Conservation (phyloP, 2,329 filamentous ascomycete species). For the Paecilomyces variotii region DNA sequence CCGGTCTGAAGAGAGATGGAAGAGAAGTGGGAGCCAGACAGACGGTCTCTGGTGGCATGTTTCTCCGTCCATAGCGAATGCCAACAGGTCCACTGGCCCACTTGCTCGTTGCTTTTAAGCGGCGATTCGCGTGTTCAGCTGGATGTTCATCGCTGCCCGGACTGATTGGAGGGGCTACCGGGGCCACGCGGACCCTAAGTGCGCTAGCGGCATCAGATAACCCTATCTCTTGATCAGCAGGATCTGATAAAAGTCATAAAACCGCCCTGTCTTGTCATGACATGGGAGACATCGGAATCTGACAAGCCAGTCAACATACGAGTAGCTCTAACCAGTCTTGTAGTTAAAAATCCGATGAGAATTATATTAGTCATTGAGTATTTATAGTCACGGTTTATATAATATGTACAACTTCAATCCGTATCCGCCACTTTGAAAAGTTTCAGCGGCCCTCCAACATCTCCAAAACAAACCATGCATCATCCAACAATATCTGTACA, state of each 20-base stretch:
- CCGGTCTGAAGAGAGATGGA: neutral
- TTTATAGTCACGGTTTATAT: neutral
- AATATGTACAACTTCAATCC: neutral
- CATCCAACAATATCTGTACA: neutral
- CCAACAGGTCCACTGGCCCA: neutral
- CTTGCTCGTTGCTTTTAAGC: neutral
- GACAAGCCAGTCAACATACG: neutral
- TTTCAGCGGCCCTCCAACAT: neutral
- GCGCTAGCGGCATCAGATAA: conserved; percentile 6
- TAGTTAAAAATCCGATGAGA: no score
- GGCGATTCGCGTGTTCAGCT: neutral
- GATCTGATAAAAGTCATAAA: neutral
- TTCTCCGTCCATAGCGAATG: neutral
- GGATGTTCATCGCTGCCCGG: neutral
- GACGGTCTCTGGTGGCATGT: neutral
- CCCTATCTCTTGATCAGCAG: neutral
- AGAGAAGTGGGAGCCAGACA: neutral
- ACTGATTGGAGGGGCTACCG: neutral
- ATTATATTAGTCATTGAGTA: neutral
- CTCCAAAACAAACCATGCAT: neutral
- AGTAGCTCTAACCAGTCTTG: no score
- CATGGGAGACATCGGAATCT: neutral
- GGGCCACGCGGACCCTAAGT: neutral
- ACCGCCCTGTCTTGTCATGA: neutral
- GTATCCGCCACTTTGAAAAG: neutral